phyloP scores from a whole-genome alignment of 306 rosid genomes.

The Rosa lucieae region DNA sequence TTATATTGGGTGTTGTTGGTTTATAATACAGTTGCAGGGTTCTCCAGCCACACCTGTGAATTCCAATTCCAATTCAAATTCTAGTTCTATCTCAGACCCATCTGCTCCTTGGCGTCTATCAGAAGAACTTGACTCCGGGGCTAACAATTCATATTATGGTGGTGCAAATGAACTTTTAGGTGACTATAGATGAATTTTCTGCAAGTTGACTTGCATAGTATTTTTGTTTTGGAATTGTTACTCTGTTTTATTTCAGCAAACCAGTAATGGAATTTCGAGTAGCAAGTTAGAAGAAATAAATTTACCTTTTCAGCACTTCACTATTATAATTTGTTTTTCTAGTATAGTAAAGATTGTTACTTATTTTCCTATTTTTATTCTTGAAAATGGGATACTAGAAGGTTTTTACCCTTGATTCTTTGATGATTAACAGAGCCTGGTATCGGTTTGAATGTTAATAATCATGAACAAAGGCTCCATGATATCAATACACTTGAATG shows the following conservation, averaged over 20 bases:
- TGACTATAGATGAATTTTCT: constrained; percentile 26
- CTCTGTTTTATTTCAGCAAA: constrained; percentile 20
- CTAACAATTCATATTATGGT: constrained; percentile 41
- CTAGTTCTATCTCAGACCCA: constrained; percentile 69
- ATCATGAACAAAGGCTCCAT: constrained; percentile 65
- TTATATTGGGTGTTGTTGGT: constrained; percentile 29
- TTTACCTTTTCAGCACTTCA: not conserved
- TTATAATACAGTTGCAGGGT: constrained; percentile 58
- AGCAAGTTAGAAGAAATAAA: constrained; percentile 25
- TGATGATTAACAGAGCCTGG: constrained; percentile 49
- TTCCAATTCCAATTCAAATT: constrained; percentile 44
- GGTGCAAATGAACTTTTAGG: constrained; percentile 52
- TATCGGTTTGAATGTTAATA: constrained; percentile 40
- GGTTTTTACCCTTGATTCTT: constrained; percentile 26
- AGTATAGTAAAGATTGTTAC: constrained; percentile 7
- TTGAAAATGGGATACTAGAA: constrained; percentile 17
- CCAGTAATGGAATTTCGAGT: not conserved
- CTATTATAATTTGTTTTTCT: not conserved
- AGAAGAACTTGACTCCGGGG: constrained; percentile 78
- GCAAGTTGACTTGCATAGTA: constrained; percentile 1
- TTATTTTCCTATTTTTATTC: constrained; percentile 17
- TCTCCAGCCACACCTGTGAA: constrained; percentile 71
- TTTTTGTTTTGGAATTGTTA: not conserved
- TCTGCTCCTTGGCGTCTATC: constrained; percentile 54
- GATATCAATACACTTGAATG: constrained; percentile 98